Evolutionary conservation across 108 stramenopile genomes (phyloP).

Genomic region (Conticribra guillardii): DNA sequence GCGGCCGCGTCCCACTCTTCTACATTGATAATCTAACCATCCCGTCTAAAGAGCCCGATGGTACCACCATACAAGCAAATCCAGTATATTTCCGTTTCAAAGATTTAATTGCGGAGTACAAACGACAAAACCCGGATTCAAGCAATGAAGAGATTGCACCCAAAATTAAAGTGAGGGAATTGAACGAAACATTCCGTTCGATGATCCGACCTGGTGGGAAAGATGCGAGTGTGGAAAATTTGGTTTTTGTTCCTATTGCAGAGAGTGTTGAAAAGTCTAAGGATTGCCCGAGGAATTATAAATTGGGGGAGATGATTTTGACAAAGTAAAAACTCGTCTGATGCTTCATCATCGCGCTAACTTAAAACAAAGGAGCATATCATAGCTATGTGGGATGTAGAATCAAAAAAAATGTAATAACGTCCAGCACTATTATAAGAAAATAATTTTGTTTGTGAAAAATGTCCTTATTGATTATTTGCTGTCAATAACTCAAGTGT

Average conservation of each 20-base stretch:
- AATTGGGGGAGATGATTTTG: conserved; percentile 52
- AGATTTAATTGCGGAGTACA: conserved; percentile 63
- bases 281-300: conserved; percentile 44
- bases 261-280: conserved; percentile 65
- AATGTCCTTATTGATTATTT: too few species aligned
- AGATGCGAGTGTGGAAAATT: conserved; percentile 55
- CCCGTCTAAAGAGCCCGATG: conserved; percentile 10
- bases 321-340: conserved; percentile 31
- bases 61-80: background rate
- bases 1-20: conserved; percentile 79
- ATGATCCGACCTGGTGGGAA: conserved; percentile 66
- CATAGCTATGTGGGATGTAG: too few species aligned
- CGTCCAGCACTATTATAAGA: too few species aligned
- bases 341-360: too few species aligned
- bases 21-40: conserved; percentile 71
- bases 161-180: conserved; percentile 65
- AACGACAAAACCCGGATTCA: conserved; percentile 40
- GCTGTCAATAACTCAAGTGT: too few species aligned
- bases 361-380: too few species aligned
- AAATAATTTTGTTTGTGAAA: too few species aligned
- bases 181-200: conserved; percentile 63
- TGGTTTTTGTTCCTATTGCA: conserved; percentile 63
- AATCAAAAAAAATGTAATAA: too few species aligned
- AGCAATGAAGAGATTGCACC: conserved; percentile 24
- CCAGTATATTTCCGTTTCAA: conserved; percentile 74